These are phyloP conservation scores for Metschnikowia shivogae DNA, from an alignment of 805 yeast species.

Conservation along the genomic window DNA sequence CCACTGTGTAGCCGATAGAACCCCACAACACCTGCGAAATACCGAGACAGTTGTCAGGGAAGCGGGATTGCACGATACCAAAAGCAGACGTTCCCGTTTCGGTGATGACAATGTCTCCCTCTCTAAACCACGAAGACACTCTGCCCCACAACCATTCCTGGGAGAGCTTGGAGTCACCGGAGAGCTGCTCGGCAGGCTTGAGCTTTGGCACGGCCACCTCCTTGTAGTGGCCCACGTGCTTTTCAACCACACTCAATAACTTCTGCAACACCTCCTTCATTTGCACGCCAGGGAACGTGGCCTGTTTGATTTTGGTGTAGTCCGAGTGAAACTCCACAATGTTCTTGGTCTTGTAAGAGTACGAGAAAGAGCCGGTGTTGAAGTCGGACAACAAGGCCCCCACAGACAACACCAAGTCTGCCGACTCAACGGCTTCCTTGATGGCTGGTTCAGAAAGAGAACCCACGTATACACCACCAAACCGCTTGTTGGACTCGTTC, in stretches of 20 bases:
- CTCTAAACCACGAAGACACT: slow-evolving; percentile 24
- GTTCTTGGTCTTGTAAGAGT: slow-evolving; percentile 69
- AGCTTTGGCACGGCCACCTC: slow-evolving; percentile 55
- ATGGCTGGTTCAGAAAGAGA: slow-evolving; percentile 71
- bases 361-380: slow-evolving; percentile 85
- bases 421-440: slow-evolving; percentile 63
- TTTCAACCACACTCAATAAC: slow-evolving; percentile 32
- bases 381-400: slow-evolving; percentile 85
- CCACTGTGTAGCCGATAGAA: slow-evolving; percentile 26
- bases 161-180: slow-evolving; percentile 22
- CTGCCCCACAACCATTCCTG: slow-evolving; percentile 26
- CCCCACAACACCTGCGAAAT: slow-evolving; percentile 29
- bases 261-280: slow-evolving; percentile 47
- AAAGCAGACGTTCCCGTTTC: slow-evolving; percentile 28
- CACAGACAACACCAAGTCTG: slow-evolving; percentile 72
- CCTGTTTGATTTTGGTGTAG: slow-evolving; percentile 64
- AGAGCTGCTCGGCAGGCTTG: slow-evolving; percentile 44
- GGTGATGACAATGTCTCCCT: slow-evolving; percentile 26
- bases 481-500: slow-evolving; percentile 53
- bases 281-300: slow-evolving; percentile 68
- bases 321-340: slow-evolving; percentile 78
- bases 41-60: slow-evolving; percentile 23
- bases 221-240: slow-evolving; percentile 39
- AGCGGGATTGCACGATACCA: slow-evolving; percentile 25
- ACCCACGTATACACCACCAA: slow-evolving; percentile 85